Evolutionary conservation across 148 eudicot species (phyloP).

Genomic region (Pharnaceum exiguum): DNA sequence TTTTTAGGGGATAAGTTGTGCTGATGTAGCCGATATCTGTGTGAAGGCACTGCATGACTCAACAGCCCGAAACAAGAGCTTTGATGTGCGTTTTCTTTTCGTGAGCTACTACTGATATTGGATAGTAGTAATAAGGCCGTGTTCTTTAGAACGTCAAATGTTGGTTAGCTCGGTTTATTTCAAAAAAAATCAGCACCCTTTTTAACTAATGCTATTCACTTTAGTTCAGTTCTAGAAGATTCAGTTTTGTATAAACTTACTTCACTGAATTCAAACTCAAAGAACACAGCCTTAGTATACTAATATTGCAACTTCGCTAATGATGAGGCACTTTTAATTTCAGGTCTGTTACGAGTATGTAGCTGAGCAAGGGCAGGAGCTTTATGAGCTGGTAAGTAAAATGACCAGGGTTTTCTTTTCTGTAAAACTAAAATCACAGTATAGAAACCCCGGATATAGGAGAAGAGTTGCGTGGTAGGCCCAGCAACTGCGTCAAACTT

Average conservation of each 20-base stretch:
- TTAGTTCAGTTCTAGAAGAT: neutral
- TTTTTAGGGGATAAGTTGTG: conserved; percentile 88
- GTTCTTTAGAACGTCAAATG: too few species aligned
- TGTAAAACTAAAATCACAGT: neutral
- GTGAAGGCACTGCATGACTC: conserved; percentile 96
- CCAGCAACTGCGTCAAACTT: too few species aligned
- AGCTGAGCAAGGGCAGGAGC: conserved; percentile 89
- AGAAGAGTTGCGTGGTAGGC: neutral
- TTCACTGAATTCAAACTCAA: too few species aligned
- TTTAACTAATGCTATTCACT: neutral
- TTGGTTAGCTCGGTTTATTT: too few species aligned
- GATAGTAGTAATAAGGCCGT: too few species aligned
- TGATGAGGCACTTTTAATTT: neutral
- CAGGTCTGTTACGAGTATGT: conserved; percentile 95
- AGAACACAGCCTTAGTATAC: too few species aligned
- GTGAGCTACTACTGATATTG: too few species aligned
- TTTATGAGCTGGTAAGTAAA: conserved; percentile 77
- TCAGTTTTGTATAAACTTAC: neutral
- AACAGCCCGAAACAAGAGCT: conserved; percentile 93
- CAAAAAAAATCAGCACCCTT: too few species aligned
- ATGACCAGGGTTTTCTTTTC: neutral
- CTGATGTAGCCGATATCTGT: conserved; percentile 98
- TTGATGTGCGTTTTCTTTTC: conserved; percentile 63
- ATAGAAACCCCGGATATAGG: neutral
- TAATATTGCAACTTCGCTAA: neutral